Conservation (phyloP, 2,329 filamentous ascomycete species). For the Paraphoma chrysanthemicola region DNA sequence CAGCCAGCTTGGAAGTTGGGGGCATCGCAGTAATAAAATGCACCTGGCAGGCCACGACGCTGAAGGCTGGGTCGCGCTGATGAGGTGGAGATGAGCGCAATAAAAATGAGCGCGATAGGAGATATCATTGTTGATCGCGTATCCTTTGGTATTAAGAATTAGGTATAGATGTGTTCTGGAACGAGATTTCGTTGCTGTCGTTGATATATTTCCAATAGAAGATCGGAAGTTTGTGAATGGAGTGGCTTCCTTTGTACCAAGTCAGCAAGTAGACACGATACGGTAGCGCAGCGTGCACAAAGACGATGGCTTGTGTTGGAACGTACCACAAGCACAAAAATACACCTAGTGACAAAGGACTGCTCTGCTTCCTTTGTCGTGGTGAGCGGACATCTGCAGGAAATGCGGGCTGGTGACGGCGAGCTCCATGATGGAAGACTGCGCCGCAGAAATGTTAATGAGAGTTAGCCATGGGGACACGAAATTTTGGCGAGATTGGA, state of each 20-base stretch:
- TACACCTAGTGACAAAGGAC: constrained; percentile 19
- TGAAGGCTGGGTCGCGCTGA: constrained; percentile 22
- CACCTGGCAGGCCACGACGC: constrained; percentile 43
- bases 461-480: constrained; percentile 21
- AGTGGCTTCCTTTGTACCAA: constrained; percentile 1
- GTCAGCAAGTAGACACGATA: neutral
- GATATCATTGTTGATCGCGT: constrained; percentile 7
- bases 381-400: constrained; percentile 30
- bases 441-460: constrained; percentile 29
- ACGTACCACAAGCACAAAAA: constrained; percentile 8
- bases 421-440: constrained; percentile 37
- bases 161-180: constrained; percentile 3
- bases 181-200: neutral
- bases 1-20: constrained; percentile 38
- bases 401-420: constrained; percentile 24
- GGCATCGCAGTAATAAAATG: constrained; percentile 40
- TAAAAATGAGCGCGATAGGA: constrained; percentile 11
- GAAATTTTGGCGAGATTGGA: constrained; percentile 3
- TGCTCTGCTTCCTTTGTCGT: constrained; percentile 25
- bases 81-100: constrained; percentile 12
- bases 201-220: constrained; percentile 5
- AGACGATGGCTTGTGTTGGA: neutral
- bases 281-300: constrained; percentile 1
- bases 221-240: constrained; percentile 15
- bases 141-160: constrained; percentile 4